Evolutionary conservation across 2,329 filamentous ascomycete genomes (phyloP).

Genomic region (Simplicillium aogashimaense): DNA sequence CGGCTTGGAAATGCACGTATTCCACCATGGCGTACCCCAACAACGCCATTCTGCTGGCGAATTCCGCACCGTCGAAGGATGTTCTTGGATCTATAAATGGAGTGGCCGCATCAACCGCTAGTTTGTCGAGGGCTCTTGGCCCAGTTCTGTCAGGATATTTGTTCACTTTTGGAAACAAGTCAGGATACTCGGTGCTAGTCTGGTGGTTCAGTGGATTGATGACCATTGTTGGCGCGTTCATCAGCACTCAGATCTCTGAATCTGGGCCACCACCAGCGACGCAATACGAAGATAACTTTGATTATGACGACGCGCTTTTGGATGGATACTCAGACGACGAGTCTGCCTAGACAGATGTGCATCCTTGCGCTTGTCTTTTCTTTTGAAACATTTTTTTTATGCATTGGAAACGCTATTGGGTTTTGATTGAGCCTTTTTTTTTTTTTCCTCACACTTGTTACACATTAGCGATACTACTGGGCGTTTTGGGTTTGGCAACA

Average conservation of each 20-base stretch:
- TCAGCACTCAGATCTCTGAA: conserved; percentile 70
- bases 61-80: conserved; percentile 73
- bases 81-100: conserved; percentile 91
- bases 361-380: too few relatives aligned
- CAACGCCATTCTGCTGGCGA: conserved; percentile 80
- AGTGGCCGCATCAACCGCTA: conserved; percentile 82
- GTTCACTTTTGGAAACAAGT: conserved; percentile 68
- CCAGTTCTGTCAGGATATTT: conserved; percentile 80
- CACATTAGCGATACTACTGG: too few relatives aligned
- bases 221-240: conserved; percentile 61
- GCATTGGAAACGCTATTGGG: too few relatives aligned
- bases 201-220: conserved; percentile 88
- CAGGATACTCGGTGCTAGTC: conserved; percentile 76
- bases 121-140: conserved; percentile 77
- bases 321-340: conserved; percentile 20
- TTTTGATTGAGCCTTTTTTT: not conserved
- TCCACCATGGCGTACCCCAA: conserved; percentile 86
- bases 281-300: conserved; percentile 28
- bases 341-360: too few relatives aligned
- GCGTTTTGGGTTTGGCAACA: too few relatives aligned
- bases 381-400: conserved; percentile 1
- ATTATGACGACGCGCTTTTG: conserved; percentile 20
- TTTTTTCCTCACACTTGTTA: not conserved
- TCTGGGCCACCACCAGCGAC: conserved; percentile 34
- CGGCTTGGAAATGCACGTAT: conserved; percentile 90